A percentile compares a stretch with the other conserved stretches of the same genome.
Conservation (phyloP, 345 rosid species). For the Rhizophora mangle region DNA sequence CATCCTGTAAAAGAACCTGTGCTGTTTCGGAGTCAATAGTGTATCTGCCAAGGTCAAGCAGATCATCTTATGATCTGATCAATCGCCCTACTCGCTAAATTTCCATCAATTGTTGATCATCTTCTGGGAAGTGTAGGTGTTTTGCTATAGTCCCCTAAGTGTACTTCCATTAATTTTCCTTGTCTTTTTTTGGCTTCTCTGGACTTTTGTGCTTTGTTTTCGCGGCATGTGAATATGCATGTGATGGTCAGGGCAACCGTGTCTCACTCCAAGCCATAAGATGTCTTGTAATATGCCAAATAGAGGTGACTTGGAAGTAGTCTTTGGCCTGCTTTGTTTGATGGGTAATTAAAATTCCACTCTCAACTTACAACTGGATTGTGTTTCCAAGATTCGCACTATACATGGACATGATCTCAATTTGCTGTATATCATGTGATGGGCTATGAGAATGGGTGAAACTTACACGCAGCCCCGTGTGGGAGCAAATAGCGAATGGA, state of each 20-base stretch:
- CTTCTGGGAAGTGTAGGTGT: neutral
- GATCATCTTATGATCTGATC: conserved; percentile 37
- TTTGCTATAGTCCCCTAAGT: neutral
- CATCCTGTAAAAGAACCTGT: conserved; percentile 65
- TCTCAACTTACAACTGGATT: neutral
- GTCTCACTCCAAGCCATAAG: too few relatives aligned
- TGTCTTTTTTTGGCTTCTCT: neutral
- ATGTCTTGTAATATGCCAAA: too few relatives aligned
- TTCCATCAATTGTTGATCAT: too few relatives aligned
- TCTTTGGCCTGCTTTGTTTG: neutral
- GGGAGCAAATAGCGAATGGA: conserved; percentile 16
- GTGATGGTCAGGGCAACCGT: too few relatives aligned
- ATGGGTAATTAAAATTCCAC: neutral
- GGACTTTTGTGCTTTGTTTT: too few relatives aligned
- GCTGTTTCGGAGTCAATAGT: conserved; percentile 71
- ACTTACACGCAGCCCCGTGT: conserved; percentile 33
- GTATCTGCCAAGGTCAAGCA: conserved; percentile 49
- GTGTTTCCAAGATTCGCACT: neutral
- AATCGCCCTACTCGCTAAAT: conserved; percentile 27
- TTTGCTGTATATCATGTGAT: conserved; percentile 38
- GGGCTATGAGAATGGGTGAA: conserved; percentile 30
- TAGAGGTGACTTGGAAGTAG: neutral
- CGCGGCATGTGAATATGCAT: too few relatives aligned
- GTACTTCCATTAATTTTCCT: neutral
- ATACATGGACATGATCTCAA: neutral